Base-by-base conservation (phyloP, 257 asterid species). In the Nicotiana paniculata region DNA sequence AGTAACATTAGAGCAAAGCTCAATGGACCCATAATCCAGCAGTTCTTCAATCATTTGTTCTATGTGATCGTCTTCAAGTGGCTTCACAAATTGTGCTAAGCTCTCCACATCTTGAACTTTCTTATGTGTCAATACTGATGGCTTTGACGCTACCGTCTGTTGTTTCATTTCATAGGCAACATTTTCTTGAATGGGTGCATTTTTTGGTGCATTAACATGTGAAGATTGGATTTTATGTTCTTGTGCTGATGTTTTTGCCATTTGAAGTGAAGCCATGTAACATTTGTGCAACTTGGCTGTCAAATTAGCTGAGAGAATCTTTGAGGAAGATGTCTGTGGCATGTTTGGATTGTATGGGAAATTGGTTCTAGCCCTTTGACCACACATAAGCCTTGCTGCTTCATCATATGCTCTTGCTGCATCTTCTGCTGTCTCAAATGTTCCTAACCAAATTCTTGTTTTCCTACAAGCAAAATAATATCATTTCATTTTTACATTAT, bases 351-450 rank as follows among this genome's bases (percentile, higher is more conserved):
- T 85, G 93, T 87, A 86, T 0, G 93, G 84, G 83, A 95, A 93
- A 84, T 93, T 95, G 21, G 97, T 92, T 74, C 98, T 90, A 0
- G 98, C 98, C 48, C 94, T 86, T 0, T 92, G 81, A 39, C 98
- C 97, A 57, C 97, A 92, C 94, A 93, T 93, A 63, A 93, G 90
- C 77, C 97, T 87, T 2, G 98, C 96, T 0, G 97, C 98, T 86
- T 91, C 97, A 69, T 93, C 98, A 85, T 95, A 95, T 1, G 97
- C 98, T 81, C 81, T 85, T 28, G 98, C 98, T 4, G 98, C 98
- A 59, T 95, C 97, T 90, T 93, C 97, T 8, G 97, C 97, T 6
- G 98, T 93, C 89, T 94, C 98, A 79, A 93, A 95, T 77, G 98
- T 95, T 58, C 98, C 98, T 12, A 95, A 86, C 98, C 98, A 95